These are phyloP conservation scores for Gardenia jasminoides DNA, from an alignment of 257 asterid genomes.

Conservation along the genomic window DNA sequence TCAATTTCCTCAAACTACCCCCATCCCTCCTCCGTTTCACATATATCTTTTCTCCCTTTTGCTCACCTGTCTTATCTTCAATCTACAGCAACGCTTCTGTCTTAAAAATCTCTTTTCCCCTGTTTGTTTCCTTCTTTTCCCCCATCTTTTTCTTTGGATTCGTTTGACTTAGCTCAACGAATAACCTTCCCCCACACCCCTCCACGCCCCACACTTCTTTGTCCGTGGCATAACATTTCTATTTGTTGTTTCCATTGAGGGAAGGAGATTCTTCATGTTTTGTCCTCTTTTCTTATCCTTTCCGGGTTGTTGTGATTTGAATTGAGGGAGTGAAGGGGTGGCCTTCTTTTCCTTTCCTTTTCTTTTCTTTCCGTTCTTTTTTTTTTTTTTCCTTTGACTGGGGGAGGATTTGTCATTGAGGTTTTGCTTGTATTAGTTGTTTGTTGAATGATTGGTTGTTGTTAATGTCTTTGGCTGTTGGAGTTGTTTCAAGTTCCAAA, in stretches of 20 bases:
- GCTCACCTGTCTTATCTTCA: conserved; percentile 11
- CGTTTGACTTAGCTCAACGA: conserved; percentile 28
- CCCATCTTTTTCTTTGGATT: conserved; percentile 28
- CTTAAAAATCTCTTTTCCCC: conserved; percentile 31
- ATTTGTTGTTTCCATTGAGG: background rate
- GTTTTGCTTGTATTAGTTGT: conserved; percentile 8
- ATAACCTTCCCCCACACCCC: background rate
- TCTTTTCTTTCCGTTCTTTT: background rate
- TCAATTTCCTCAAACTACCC: conserved; percentile 27
- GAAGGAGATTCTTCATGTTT: conserved; percentile 7
- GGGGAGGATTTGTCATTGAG: conserved; percentile 1
- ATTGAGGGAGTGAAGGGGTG: conserved; percentile 11
- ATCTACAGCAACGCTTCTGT: background rate
- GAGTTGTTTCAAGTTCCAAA: conserved; percentile 66
- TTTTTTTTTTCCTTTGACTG: background rate
- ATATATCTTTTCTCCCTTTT: conserved; percentile 20
- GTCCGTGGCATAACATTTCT: conserved; percentile 2
- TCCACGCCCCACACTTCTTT: conserved; percentile 7
- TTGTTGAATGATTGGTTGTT: conserved; percentile 18
- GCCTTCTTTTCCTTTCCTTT: background rate
- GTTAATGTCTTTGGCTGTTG: conserved; percentile 75
- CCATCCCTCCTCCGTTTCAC: conserved; percentile 23
- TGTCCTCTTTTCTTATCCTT: conserved; percentile 10
- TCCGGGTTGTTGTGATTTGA: conserved; percentile 8
- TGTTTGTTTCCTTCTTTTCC: background rate